phyloP scores from a whole-genome alignment of 768 basidiomycete genomes.

The Boletus rex-veris region DNA sequence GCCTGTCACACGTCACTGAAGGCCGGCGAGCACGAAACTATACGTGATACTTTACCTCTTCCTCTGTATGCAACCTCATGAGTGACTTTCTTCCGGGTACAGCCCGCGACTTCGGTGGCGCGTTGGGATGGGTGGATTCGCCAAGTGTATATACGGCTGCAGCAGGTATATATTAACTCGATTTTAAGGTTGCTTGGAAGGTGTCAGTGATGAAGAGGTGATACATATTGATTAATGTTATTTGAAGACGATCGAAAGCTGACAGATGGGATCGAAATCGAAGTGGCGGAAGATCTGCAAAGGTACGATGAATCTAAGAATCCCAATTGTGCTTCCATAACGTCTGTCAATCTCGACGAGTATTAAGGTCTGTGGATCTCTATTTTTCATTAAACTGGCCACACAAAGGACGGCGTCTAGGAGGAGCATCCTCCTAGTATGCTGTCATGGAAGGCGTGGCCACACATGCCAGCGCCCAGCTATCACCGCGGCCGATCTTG shows the following conservation, averaged over 20 bases:
- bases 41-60: constrained; percentile 26
- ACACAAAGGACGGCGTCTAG: constrained; percentile 15
- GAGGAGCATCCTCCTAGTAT: constrained; percentile 3
- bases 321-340: constrained; percentile 14
- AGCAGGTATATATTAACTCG: constrained; percentile 8
- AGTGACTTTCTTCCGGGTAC: constrained; percentile 16
- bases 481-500: constrained; percentile 29
- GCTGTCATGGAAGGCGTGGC: constrained; percentile 12
- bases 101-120: constrained; percentile 19
- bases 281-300: constrained; percentile 19
- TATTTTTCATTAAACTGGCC: constrained; percentile 2
- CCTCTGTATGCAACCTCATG: constrained; percentile 19
- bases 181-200: constrained; percentile 20
- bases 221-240: constrained; percentile 17
- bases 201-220: constrained; percentile 5
- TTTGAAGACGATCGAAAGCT: constrained; percentile 11
- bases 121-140: constrained; percentile 10
- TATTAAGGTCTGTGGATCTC: constrained; percentile 20
- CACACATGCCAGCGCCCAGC: background rate
- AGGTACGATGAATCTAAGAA: constrained; percentile 20
- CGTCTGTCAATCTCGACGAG: constrained; percentile 22
- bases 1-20: constrained; percentile 15
- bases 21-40: constrained; percentile 14
- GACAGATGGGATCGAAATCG: constrained; percentile 19
- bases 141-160: constrained; percentile 12